Percentiles rank a stretch among this genome's conserved stretches.
These are phyloP conservation scores for Ceratobasidium sp. DNA, from an alignment of 1,284 basidiomycete genomes.

Conservation along the genomic window DNA sequence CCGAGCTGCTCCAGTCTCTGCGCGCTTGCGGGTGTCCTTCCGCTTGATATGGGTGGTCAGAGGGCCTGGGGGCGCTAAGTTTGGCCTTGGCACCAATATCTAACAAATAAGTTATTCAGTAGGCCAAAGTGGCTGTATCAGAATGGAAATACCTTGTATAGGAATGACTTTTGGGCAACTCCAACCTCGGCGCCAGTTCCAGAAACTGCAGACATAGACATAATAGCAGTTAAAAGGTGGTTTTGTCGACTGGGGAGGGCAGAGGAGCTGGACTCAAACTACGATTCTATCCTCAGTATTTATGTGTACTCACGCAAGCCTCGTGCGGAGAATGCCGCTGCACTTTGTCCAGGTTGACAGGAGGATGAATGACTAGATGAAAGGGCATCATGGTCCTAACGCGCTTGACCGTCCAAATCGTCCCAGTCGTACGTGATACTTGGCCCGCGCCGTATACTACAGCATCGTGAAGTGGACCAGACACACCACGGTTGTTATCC, in stretches of 20 bases:
- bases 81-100: slow-evolving; percentile 9
- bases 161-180: not conserved
- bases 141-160: not conserved
- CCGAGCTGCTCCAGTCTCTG: not conserved
- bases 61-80: not conserved
- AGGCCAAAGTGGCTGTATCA: not conserved
- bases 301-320: not conserved
- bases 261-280: not conserved
- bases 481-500: too few relatives aligned
- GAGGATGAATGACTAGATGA: slow-evolving; percentile 1
- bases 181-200: not conserved
- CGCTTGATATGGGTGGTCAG: not conserved
- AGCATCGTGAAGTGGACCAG: not conserved
- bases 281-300: not conserved
- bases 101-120: not conserved
- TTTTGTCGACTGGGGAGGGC: not conserved
- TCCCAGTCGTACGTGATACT: not conserved
- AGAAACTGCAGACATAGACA: not conserved
- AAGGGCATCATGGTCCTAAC: not conserved
- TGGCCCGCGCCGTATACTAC: not conserved
- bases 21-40: not conserved
- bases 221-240: not conserved
- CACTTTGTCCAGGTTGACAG: not conserved
- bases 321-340: slow-evolving; percentile 1
- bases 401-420: not conserved